Evolutionary conservation across 2,329 filamentous ascomycete genomes (phyloP).

Genomic region (Colletotrichum brevisporum): DNA sequence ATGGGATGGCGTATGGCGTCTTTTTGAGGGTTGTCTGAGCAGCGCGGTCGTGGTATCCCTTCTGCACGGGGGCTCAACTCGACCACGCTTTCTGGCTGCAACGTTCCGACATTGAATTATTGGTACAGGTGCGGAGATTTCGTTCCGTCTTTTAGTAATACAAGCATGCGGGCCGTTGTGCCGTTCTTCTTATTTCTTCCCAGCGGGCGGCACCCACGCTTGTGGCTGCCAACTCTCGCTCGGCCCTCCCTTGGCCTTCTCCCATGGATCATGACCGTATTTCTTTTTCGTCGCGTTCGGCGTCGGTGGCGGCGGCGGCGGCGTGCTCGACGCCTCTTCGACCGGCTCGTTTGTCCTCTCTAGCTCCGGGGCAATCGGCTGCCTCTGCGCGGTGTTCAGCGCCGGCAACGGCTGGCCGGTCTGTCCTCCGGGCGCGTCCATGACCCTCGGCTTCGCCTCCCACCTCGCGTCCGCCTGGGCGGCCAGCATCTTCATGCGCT

Average conservation of each 20-base stretch:
- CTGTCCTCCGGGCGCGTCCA: constrained; percentile 54
- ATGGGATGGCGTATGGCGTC: constrained; percentile 30
- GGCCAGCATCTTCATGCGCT: constrained; percentile 68
- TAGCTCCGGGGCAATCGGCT: constrained; percentile 35
- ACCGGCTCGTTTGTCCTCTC: constrained; percentile 18
- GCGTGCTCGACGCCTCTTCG: constrained; percentile 19
- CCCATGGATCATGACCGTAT: constrained; percentile 69
- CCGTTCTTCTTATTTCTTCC: constrained; percentile 46
- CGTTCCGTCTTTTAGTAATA: constrained; percentile 31
- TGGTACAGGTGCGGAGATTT: constrained; percentile 22
- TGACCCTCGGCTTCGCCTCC: constrained; percentile 69
- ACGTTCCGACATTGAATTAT: constrained; percentile 12
- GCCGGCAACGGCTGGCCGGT: constrained; percentile 48
- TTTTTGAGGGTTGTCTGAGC: not conserved
- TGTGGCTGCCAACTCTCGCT: constrained; percentile 78
- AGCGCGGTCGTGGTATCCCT: not conserved
- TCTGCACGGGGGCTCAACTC: not conserved
- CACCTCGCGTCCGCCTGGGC: constrained; percentile 75
- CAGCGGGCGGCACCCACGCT: constrained; percentile 69
- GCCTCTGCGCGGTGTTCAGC: constrained; percentile 42
- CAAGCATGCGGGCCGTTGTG: constrained; percentile 3
- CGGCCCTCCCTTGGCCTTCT: constrained; percentile 62
- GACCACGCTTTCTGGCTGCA: not conserved
- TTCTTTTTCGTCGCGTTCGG: constrained; percentile 31
- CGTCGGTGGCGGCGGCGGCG: constrained; percentile 8